Percentiles rank a stretch among this genome's conserved stretches.
These are phyloP conservation scores for Acanthamoeba lenticulata DNA, from an alignment of 208 protist genomes.

Conservation along the genomic window DNA sequence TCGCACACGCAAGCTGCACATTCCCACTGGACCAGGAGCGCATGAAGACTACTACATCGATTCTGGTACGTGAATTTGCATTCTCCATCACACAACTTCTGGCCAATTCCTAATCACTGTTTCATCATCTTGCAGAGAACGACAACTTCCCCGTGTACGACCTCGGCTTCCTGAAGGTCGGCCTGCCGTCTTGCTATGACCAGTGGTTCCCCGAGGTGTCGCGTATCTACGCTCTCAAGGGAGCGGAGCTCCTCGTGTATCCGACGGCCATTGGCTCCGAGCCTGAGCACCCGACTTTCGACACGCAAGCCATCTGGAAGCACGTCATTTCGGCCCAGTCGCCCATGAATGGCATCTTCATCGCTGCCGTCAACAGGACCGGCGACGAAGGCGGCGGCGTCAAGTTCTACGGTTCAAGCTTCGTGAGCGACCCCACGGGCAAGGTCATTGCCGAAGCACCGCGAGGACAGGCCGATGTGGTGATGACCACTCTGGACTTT, in stretches of 20 bases:
- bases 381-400: neutral
- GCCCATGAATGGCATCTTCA: conserved; percentile 28
- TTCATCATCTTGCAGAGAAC: neutral
- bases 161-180: conserved; percentile 67
- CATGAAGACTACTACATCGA: conserved; percentile 61
- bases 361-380: conserved; percentile 1
- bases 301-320: conserved; percentile 55
- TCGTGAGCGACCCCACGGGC: conserved; percentile 57
- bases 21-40: conserved; percentile 11
- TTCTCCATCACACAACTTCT: neutral
- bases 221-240: conserved; percentile 68
- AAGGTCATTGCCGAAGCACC: conserved; percentile 42
- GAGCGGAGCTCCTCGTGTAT: conserved; percentile 69
- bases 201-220: conserved; percentile 72
- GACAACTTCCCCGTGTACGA: conserved; percentile 67
- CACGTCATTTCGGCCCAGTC: conserved; percentile 39
- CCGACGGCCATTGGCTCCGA: conserved; percentile 68
- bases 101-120: neutral
- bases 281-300: neutral
- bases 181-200: conserved; percentile 65
- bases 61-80: neutral
- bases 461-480: neutral
- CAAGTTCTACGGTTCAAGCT: conserved; percentile 59
- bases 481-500: conserved; percentile 54
- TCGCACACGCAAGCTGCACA: conserved; percentile 66